Evolutionary conservation across 805 yeast genomes (phyloP).

Genomic region (Candida germanica): DNA sequence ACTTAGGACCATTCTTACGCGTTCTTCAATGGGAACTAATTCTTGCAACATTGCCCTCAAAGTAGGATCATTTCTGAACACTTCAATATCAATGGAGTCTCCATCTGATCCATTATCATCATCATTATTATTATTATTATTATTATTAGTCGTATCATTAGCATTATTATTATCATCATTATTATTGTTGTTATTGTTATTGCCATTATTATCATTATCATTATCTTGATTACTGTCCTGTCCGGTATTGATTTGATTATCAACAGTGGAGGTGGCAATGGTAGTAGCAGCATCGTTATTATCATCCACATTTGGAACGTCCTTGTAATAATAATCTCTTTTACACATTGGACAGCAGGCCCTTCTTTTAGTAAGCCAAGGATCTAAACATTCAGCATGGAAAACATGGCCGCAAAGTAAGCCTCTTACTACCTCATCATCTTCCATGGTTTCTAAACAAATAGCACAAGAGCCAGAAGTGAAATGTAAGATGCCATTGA

Average conservation of each 20-base stretch:
- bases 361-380: slow-evolving; percentile 72
- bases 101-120: slow-evolving; percentile 14
- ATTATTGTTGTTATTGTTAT: not conserved
- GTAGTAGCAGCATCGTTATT: slow-evolving; percentile 1
- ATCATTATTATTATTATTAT: slow-evolving; percentile 2
- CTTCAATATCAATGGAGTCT: slow-evolving; percentile 25
- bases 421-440: slow-evolving; percentile 65
- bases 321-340: slow-evolving; percentile 55
- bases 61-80: slow-evolving; percentile 35
- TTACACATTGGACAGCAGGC: slow-evolving; percentile 87
- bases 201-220: not conserved
- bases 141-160: not conserved
- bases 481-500: slow-evolving; percentile 35
- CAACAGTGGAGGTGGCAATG: no score
- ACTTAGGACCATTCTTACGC: slow-evolving; percentile 39
- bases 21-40: slow-evolving; percentile 38
- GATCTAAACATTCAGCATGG: slow-evolving; percentile 76
- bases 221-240: not conserved
- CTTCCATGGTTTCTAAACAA: slow-evolving; percentile 65
- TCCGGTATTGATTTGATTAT: slow-evolving; percentile 21
- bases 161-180: not conserved
- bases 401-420: slow-evolving; percentile 80
- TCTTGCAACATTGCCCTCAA: slow-evolving; percentile 37
- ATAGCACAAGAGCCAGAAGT: slow-evolving; percentile 75
- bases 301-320: slow-evolving; percentile 10